Percentiles rank a stretch among this genome's conserved stretches.
Evolutionary conservation across 2,329 filamentous ascomycete genomes (phyloP).

Genomic region (Periconia sp.): DNA sequence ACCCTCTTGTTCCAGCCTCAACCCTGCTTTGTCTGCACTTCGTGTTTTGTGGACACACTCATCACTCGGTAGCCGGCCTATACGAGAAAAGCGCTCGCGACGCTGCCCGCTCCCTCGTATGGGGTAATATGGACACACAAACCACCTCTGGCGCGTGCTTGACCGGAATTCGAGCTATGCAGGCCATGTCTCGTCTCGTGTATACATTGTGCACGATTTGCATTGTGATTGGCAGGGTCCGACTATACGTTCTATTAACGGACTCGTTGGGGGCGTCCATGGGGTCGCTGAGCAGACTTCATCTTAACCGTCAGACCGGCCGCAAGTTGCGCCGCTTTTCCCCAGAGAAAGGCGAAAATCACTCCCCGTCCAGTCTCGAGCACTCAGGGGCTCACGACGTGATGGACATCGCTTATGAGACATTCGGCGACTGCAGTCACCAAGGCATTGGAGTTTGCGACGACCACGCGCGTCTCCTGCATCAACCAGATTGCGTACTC

Average conservation of each 20-base stretch:
- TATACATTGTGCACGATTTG: constrained; percentile 12
- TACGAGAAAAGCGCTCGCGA: too few species aligned
- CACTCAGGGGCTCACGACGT: constrained; percentile 24
- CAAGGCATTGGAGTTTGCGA: constrained; percentile 16
- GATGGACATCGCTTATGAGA: constrained; percentile 26
- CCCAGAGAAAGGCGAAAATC: constrained; percentile 6
- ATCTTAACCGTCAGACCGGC: constrained; percentile 37
- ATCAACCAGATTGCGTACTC: constrained; percentile 9
- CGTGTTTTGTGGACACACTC: constrained; percentile 1
- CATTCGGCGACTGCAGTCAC: constrained; percentile 12
- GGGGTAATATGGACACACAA: constrained; percentile 1
- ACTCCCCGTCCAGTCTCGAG: constrained; percentile 16
- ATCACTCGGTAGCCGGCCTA: too few species aligned
- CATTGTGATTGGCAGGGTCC: constrained; percentile 27
- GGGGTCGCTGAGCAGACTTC: constrained; percentile 17
- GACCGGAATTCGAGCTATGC: constrained; percentile 25
- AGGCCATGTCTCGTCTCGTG: constrained; percentile 28
- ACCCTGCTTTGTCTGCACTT: constrained; percentile 21
- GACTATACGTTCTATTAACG: constrained; percentile 23
- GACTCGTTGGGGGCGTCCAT: constrained; percentile 16
- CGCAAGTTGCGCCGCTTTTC: constrained; percentile 23
- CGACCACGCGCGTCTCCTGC: constrained; percentile 19
- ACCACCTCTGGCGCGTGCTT: constrained; percentile 17
- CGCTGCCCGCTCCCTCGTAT: too few species aligned
- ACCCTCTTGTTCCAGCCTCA: constrained; percentile 23